A percentile compares a stretch with the other conserved stretches of the same genome.
These are phyloP conservation scores for Cyclotella distinguenda DNA, from an alignment of 108 stramenopile genomes.

Conservation along the genomic window DNA sequence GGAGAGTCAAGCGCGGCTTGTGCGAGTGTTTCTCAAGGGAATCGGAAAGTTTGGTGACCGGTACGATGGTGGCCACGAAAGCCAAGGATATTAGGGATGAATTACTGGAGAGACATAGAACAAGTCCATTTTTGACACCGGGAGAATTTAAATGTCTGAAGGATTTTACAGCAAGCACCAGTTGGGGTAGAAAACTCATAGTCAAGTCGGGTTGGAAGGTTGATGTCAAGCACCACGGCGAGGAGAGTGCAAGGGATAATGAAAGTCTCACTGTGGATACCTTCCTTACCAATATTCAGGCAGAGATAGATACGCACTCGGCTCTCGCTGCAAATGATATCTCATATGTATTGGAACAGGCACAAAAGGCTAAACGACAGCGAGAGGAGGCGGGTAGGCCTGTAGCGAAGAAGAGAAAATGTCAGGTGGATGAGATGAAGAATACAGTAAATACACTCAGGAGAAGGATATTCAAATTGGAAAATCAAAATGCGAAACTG, in stretches of 20 bases:
- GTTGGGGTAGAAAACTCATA: conserved; percentile 35
- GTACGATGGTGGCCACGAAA: conserved; percentile 25
- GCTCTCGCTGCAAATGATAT: neutral
- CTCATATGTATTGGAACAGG: neutral
- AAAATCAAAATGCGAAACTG: conserved; percentile 15
- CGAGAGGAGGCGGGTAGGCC: neutral
- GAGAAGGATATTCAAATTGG: conserved; percentile 4
- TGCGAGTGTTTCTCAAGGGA: conserved; percentile 4
- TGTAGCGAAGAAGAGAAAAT: neutral
- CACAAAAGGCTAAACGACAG: neutral
- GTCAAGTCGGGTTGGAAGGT: conserved; percentile 17
- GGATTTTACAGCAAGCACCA: conserved; percentile 29
- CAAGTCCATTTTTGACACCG: conserved; percentile 21
- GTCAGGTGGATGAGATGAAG: conserved; percentile 21
- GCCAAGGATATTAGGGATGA: conserved; percentile 32
- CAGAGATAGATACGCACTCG: too few species aligned
- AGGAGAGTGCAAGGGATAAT: neutral
- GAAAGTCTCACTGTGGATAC: neutral
- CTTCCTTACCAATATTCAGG: neutral
- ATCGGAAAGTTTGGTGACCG: conserved; percentile 9
- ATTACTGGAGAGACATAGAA: conserved; percentile 25
- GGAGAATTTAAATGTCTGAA: conserved; percentile 21
- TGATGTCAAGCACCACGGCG: neutral
- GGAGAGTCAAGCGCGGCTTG: conserved; percentile 17
- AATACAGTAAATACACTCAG: conserved; percentile 12